These are phyloP conservation scores for Mycosphaerella arachidis DNA, from an alignment of 2,329 filamentous ascomycete genomes.

Conservation along the genomic window DNA sequence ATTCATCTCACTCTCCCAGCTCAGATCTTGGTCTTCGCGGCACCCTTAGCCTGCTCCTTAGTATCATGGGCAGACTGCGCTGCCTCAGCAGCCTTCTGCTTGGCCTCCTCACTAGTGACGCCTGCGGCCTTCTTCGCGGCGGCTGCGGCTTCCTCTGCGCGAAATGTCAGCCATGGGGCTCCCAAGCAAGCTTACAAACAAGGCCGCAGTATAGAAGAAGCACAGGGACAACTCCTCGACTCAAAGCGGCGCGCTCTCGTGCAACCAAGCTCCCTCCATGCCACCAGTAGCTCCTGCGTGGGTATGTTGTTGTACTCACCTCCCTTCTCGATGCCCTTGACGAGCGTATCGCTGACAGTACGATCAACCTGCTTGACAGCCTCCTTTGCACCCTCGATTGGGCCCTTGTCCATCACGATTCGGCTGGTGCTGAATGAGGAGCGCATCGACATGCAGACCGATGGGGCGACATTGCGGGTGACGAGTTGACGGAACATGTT, in stretches of 20 bases:
- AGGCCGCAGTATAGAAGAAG: neutral
- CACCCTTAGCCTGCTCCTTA: constrained; percentile 19
- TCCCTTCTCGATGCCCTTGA: constrained; percentile 60
- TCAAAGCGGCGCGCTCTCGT: neutral
- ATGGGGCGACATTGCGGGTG: constrained; percentile 42
- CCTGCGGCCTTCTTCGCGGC: constrained; percentile 39
- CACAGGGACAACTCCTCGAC: neutral
- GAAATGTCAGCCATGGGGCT: constrained; percentile 3
- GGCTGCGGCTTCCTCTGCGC: constrained; percentile 48
- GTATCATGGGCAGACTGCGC: constrained; percentile 39
- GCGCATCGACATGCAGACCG: too few relatives aligned
- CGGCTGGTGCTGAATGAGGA: constrained; percentile 50
- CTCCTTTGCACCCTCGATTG: constrained; percentile 54
- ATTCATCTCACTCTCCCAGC: neutral
- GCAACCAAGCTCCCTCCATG: neutral
- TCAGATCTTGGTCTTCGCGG: constrained; percentile 11
- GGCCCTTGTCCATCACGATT: constrained; percentile 44
- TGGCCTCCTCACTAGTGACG: constrained; percentile 33
- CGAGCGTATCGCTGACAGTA: constrained; percentile 51
- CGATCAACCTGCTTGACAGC: constrained; percentile 55
- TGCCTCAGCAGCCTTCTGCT: constrained; percentile 40
- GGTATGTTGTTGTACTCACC: constrained; percentile 43
- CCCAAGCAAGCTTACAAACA: constrained; percentile 8
- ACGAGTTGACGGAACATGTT: constrained; percentile 46
- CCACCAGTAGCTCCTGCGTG: neutral